These are phyloP conservation scores for Colletotrichum limetticola DNA, from an alignment of 2,329 filamentous ascomycete genomes.

Conservation along the genomic window DNA sequence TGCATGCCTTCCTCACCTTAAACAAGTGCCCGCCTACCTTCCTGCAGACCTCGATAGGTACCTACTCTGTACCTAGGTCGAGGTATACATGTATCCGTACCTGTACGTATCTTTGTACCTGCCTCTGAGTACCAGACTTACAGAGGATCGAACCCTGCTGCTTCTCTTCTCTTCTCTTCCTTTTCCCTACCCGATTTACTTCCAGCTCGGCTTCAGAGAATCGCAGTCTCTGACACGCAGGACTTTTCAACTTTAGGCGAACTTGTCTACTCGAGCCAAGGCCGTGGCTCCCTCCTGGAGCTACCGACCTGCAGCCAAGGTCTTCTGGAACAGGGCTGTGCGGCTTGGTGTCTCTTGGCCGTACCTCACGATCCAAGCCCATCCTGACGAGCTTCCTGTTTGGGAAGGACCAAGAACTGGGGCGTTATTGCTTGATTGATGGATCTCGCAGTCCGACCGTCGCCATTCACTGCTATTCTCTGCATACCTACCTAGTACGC, in stretches of 20 bases:
- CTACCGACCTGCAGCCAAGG: conserved; percentile 31
- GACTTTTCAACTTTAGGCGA: background rate
- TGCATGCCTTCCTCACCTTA: conserved; percentile 1
- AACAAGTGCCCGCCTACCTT: background rate
- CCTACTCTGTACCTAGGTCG: too few species aligned
- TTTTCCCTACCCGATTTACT: background rate
- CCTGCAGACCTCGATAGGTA: background rate
- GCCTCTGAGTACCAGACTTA: background rate
- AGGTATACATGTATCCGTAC: background rate
- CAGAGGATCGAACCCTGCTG: background rate
- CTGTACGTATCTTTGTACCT: background rate
- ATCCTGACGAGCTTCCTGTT: conserved; percentile 23
- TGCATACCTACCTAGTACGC: too few species aligned
- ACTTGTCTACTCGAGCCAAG: background rate
- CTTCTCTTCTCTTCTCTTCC: background rate
- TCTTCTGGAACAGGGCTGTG: conserved; percentile 31
- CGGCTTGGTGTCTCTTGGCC: conserved; percentile 31
- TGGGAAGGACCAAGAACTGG: conserved; percentile 13
- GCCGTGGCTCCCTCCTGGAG: conserved; percentile 14
- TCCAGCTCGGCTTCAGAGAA: background rate
- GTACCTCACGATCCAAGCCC: background rate
- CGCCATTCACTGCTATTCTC: background rate
- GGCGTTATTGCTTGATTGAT: conserved; percentile 26
- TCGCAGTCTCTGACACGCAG: background rate
- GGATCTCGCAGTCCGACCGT: conserved; percentile 5